Evolutionary conservation across 129 eudicot genomes (phyloP), one percentile per base, ranked within the genome.

Genomic region (Rutidosis leptorrhynchoides): DNA sequence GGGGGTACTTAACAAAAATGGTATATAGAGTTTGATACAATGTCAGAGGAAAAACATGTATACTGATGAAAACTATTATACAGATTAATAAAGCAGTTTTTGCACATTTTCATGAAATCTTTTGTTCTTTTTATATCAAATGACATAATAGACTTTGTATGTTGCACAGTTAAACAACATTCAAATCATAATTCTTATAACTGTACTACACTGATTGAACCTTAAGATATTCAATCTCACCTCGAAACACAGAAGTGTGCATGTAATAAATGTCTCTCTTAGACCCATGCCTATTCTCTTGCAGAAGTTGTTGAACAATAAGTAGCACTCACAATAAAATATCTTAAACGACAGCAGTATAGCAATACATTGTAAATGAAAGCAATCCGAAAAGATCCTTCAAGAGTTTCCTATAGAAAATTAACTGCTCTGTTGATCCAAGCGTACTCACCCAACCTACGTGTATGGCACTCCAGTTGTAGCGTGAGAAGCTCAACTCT

Each of bases 261-360:
- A 86, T 94, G 84, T 89, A 94, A 76, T 80, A 94, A 70, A 94
- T 89, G 77, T 94, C 99, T 81, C 99, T 82, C 74, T 89, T 94
- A 68, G 99, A 89, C 11, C 81, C 95, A 68, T 94, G 99, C 68
- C 78, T 86, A 78, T 89, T 86, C 74, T 89, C 97, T 86, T 89
- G 97, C 62, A 94, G 74, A 78, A 94, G 99, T 73, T 86, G 93
- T 68, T 89, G 97, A 77, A 94, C 90, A 49, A 89, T 87, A 58
- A 84, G 83, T 52, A 94, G 78, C 69, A 94, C 95, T 25, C 90
- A 74, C 53, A 94, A 80, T 86, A 89, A 57, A 51, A 87, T 70
- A 69, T 89, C 97, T 94, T 85, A 56, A 51, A 78, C 66, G 63
- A 22, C 21, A 78, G n/a, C 9, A 67, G 61, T 24, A 21, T 45